Conservation (phyloP, 2,329 filamentous ascomycete genomes). For the Helicocarpus griseus region DNA sequence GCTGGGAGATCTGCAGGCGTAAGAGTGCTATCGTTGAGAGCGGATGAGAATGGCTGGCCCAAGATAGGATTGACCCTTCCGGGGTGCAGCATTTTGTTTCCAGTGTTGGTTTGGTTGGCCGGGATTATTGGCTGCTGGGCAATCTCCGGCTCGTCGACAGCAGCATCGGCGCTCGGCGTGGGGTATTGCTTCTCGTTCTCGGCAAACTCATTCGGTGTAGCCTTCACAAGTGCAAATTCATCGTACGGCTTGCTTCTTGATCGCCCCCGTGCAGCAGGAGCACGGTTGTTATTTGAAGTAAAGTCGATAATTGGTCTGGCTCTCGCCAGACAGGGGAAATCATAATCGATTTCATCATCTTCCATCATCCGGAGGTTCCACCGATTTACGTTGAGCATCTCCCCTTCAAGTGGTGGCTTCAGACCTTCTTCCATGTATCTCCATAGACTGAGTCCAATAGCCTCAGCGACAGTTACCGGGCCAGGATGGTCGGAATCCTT, state of each 20-base stretch:
- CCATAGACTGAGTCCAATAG: conserved; percentile 55
- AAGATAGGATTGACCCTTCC: conserved; percentile 33
- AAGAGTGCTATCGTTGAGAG: conserved; percentile 35
- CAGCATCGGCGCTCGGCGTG: conserved; percentile 31
- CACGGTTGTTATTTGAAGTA: conserved; percentile 57
- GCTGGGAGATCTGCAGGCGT: conserved; percentile 38
- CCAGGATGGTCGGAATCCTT: conserved; percentile 41
- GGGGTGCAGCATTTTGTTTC: conserved; percentile 14
- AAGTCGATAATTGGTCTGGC: conserved; percentile 53
- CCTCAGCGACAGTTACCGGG: conserved; percentile 50
- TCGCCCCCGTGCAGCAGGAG: conserved; percentile 42
- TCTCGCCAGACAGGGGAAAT: conserved; percentile 52
- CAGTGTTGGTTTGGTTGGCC: conserved; percentile 15
- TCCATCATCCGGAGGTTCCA: conserved; percentile 61
- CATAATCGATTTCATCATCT: conserved; percentile 57
- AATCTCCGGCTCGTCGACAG: conserved; percentile 17
- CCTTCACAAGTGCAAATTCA: conserved; percentile 56
- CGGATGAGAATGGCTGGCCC: conserved; percentile 37
- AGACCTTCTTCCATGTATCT: conserved; percentile 50
- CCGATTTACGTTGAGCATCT: conserved; percentile 50
- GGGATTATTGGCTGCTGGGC: conserved; percentile 13
- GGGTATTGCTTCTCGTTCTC: conserved; percentile 52
- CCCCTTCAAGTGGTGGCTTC: conserved; percentile 42
- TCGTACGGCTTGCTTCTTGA: conserved; percentile 56
- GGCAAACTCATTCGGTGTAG: conserved; percentile 43